Evolutionary conservation across 768 basidiomycete species (phyloP), one percentile per base, ranked within the genome.

Genomic region (Auricularia sp.): DNA sequence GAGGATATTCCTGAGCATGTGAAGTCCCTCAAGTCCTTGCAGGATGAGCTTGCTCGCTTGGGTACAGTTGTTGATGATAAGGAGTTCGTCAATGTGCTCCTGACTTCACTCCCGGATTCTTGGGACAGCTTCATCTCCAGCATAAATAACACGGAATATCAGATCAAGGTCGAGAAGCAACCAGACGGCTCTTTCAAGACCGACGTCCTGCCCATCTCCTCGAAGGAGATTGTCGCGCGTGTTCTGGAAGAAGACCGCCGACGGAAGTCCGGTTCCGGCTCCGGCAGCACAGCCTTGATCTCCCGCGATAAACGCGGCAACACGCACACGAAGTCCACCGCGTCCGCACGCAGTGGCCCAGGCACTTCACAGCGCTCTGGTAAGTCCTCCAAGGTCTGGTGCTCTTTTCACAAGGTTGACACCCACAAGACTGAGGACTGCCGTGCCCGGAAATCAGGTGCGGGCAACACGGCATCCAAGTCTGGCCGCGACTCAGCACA

Each of bases 1-100:
- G 66, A 68, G 21, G 69, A 73, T 54, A 70, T 79, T 39, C 71
- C 73, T 14, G 72, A 72, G 61, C 76, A 77, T 64, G 70, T 78
- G 24, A 64, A 65, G 8, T 69, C 67, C 39, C 69, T 79, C 59
- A 62, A 69, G 36, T 39, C 66, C 10, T 68, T 68, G 61, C 66
- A 72, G 61, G 64, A 73, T 45, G 70, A 76, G 63, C 65, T 72
- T 14, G 58, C 51, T 18, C n/a, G 63, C 16, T 65, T 75, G 21
- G 73, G 70, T 10, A 51, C 65, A n/a, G 61, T 16, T 13, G 65
- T 79, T 29, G 54, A 33, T 0, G 75, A 76, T 24, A 51, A 69
- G 14, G 74, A 78, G 14, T 77, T 76, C 62, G 62, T 69, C 35
- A 71, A 71, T 63, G 72, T 71, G 0, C 64, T 78, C 8, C 71